phyloP scores from a whole-genome alignment of 2,329 filamentous ascomycete genomes.

The Sphaerulina vaccinii region DNA sequence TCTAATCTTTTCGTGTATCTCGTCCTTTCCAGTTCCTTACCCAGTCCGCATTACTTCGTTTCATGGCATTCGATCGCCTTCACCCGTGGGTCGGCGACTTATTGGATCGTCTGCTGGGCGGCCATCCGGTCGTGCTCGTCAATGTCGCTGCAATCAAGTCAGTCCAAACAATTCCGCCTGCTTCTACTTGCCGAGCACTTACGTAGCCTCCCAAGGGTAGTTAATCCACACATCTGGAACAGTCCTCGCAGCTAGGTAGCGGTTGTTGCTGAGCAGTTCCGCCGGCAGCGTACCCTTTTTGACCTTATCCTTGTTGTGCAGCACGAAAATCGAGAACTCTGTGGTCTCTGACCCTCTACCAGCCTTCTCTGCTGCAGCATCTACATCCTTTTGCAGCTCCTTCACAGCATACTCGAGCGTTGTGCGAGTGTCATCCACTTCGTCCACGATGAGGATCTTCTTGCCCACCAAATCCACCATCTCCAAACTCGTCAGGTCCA shows the following conservation, averaged over 20 bases:
- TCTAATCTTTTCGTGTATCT: background rate
- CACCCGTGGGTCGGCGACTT: background rate
- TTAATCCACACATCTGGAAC: constrained; percentile 97
- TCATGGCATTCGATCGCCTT: background rate
- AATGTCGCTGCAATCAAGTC: constrained; percentile 60
- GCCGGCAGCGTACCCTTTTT: constrained; percentile 87
- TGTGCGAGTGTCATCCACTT: constrained; percentile 93
- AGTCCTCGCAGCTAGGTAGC: constrained; percentile 83
- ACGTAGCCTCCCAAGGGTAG: constrained; percentile 94
- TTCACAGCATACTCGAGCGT: constrained; percentile 91
- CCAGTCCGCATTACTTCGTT: background rate
- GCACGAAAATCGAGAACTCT: constrained; percentile 89
- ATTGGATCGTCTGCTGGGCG: constrained; percentile 31
- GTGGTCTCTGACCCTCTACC: constrained; percentile 69
- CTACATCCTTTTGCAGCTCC: constrained; percentile 92
- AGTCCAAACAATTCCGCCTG: background rate
- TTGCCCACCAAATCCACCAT: constrained; percentile 89
- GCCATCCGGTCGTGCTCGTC: constrained; percentile 82
- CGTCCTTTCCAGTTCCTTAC: background rate
- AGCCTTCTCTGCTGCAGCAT: constrained; percentile 70
- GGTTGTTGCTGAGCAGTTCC: constrained; percentile 69
- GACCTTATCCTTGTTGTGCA: constrained; percentile 97
- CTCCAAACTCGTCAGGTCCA: constrained; percentile 81
- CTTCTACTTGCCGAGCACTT: background rate
- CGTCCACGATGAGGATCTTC: constrained; percentile 87